phyloP scores from a whole-genome alignment of 208 protist species.

The Acanthamoeba royreba region DNA sequence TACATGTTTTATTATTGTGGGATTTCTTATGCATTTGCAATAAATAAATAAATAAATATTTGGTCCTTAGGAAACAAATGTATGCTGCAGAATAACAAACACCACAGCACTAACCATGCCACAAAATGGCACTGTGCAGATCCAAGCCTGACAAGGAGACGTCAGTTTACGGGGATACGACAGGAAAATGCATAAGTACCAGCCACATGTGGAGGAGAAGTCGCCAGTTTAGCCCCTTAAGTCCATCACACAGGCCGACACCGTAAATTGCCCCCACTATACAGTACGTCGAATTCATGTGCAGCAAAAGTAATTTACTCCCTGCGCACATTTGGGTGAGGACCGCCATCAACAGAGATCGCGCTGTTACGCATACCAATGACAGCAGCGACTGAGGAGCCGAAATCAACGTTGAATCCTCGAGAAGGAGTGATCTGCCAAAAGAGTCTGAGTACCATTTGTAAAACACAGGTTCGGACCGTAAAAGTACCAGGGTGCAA shows the following conservation, averaged over 20 bases:
- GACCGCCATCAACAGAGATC: background rate
- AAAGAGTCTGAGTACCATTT: background rate
- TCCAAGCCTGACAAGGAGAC: background rate
- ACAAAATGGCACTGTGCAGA: background rate
- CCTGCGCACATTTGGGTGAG: background rate
- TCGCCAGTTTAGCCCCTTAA: background rate
- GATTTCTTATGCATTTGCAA: too few species aligned
- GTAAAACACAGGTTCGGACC: too few species aligned
- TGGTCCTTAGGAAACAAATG: background rate
- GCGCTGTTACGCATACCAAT: background rate
- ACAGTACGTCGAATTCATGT: conserved; percentile 12
- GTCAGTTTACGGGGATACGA: too few species aligned
- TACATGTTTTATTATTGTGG: too few species aligned
- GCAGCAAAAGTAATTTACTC: background rate
- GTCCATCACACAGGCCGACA: background rate
- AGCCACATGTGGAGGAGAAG: background rate
- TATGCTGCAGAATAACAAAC: background rate
- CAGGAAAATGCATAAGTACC: too few species aligned
- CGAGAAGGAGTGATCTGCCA: background rate
- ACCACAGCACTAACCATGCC: background rate
- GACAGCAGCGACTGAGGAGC: background rate
- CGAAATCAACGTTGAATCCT: background rate
- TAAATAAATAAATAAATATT: too few species aligned
- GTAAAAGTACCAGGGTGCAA: background rate
- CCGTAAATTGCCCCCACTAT: background rate